Percentiles rank a stretch among this genome's conserved stretches.
These are phyloP conservation scores for Saturnispora sanitii DNA, from an alignment of 805 yeast species.

Conservation along the genomic window DNA sequence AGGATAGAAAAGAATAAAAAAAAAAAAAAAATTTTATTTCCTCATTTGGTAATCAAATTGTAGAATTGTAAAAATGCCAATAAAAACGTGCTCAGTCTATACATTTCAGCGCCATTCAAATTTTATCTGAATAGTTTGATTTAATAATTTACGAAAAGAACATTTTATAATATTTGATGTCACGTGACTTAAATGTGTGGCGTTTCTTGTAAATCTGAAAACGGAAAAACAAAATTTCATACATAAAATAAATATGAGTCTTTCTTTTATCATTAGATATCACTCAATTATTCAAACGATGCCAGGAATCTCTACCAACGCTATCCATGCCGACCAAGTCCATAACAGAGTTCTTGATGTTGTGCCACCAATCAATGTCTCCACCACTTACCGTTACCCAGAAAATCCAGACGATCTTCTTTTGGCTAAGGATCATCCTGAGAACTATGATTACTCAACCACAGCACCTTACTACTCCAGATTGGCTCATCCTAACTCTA, in stretches of 20 bases:
- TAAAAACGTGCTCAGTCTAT: background rate
- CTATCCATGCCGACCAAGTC: constrained; percentile 67
- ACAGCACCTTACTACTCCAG: constrained; percentile 54
- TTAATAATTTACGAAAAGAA: background rate
- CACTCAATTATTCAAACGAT: constrained; percentile 15
- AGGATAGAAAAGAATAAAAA: background rate
- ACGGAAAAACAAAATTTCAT: too few species aligned
- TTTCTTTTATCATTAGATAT: background rate
- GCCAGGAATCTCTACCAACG: constrained; percentile 42
- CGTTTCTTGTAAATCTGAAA: background rate
- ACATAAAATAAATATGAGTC: background rate
- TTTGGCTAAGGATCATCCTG: constrained; percentile 31
- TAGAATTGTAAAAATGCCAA: background rate
- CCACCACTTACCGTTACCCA: constrained; percentile 69
- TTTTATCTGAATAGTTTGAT: background rate
- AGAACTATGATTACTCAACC: constrained; percentile 15
- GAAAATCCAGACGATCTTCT: constrained; percentile 46
- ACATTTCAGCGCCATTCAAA: background rate
- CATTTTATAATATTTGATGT: background rate
- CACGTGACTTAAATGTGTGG: background rate
- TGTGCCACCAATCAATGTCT: constrained; percentile 70
- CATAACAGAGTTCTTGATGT: constrained; percentile 51
- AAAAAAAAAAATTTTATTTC: background rate
- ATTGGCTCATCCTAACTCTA: constrained; percentile 60
- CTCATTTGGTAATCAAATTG: background rate